Evolutionary conservation across 2,329 filamentous ascomycete species (phyloP).

Genomic region (Stachybotrys elegans): DNA sequence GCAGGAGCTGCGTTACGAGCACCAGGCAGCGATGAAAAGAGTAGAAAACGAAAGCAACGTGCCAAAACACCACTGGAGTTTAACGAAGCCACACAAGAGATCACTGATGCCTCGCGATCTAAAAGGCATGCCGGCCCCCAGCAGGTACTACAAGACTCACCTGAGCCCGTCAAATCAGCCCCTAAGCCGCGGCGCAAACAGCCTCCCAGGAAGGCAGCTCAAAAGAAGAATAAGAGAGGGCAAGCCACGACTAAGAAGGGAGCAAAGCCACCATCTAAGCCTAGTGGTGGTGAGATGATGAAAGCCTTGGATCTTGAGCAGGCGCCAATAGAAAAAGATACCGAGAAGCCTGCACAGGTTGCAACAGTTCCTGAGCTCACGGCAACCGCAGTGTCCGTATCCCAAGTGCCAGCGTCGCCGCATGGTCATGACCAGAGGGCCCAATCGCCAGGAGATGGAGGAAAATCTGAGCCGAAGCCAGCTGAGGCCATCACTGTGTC

Average conservation of each 20-base stretch:
- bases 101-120: conserved; percentile 11
- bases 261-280: not conserved
- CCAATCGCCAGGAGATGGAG: no score
- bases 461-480: no score
- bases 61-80: conserved; percentile 28
- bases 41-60: conserved; percentile 24
- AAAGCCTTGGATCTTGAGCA: no score
- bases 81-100: conserved; percentile 21
- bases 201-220: conserved; percentile 10
- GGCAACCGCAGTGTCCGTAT: no score
- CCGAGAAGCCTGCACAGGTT: no score
- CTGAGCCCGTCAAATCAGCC: no score
- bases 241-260: conserved; percentile 1
- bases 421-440: no score
- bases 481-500: not conserved
- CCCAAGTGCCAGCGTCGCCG: no score
- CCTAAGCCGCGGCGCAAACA: conserved; percentile 1
- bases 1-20: no score
- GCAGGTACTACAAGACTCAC: conserved; percentile 7
- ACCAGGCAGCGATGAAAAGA: conserved; percentile 1
- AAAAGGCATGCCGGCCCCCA: conserved; percentile 1
- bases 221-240: conserved; percentile 9
- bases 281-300: no score
- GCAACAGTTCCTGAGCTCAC: no score
- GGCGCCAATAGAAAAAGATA: no score